These are phyloP conservation scores for Ceratocystis ficicola DNA, from an alignment of 2,329 filamentous ascomycete genomes.

Conservation along the genomic window DNA sequence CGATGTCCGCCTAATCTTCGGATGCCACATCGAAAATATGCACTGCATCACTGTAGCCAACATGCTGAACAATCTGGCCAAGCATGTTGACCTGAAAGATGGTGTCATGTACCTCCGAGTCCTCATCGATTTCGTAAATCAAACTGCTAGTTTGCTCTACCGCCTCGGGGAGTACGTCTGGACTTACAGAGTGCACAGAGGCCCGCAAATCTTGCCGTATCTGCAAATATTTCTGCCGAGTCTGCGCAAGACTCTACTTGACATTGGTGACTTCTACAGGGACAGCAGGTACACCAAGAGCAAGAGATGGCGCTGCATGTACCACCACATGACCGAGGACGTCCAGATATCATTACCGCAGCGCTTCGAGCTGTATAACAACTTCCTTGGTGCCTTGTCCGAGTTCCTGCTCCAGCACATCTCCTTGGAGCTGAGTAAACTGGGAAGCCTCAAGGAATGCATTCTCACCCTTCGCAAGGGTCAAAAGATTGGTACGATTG, in stretches of 20 bases:
- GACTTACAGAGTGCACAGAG: neutral
- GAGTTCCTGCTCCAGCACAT: neutral
- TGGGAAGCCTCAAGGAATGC: neutral
- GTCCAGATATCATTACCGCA: neutral
- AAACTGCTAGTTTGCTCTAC: neutral
- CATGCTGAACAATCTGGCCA: neutral
- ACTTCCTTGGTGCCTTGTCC: neutral
- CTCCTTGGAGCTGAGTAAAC: neutral
- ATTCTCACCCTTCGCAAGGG: neutral
- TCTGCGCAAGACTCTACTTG: slow-evolving; percentile 39
- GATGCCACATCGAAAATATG: neutral
- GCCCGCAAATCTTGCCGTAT: slow-evolving; percentile 28
- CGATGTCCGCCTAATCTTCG: neutral
- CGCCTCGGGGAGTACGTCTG: neutral
- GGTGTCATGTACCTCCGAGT: neutral
- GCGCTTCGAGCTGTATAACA: neutral
- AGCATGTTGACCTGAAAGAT: neutral
- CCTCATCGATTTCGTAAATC: neutral
- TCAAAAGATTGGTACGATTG: neutral
- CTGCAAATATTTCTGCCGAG: slow-evolving; percentile 46
- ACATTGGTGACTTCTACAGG: slow-evolving; percentile 42
- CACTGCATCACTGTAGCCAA: neutral
- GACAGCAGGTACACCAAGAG: slow-evolving; percentile 38
- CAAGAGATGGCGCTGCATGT: slow-evolving; percentile 47
- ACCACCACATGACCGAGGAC: slow-evolving; percentile 44